Conservation (phyloP, 176 grass and related monocot species). For the Cymbopogon citratus region DNA sequence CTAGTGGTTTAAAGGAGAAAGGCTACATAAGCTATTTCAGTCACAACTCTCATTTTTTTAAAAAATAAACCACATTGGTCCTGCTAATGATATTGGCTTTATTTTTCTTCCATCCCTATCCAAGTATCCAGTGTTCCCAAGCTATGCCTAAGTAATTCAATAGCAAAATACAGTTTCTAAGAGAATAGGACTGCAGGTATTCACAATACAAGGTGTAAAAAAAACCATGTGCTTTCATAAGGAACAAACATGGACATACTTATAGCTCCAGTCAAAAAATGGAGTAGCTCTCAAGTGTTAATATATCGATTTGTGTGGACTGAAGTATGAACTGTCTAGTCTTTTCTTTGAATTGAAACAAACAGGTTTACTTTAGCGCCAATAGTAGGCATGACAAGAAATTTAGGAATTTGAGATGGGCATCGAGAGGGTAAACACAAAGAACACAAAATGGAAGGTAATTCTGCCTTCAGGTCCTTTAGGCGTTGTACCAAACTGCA, state of each 20-base stretch:
- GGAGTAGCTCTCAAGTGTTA: not conserved
- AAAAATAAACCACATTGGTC: not conserved
- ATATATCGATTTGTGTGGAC: not conserved
- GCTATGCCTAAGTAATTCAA: not conserved
- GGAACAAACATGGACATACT: not conserved
- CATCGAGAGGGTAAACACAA: not conserved
- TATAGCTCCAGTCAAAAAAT: not conserved
- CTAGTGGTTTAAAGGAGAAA: not conserved
- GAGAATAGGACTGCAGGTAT: not conserved
- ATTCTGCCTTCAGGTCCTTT: not conserved
- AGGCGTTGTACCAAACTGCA: not conserved
- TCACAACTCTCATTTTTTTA: not conserved
- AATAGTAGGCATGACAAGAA: not conserved
- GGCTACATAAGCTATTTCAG: not conserved
- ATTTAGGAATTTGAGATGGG: not conserved
- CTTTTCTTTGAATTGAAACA: not conserved
- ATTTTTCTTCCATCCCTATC: not conserved
- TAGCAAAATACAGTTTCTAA: not conserved
- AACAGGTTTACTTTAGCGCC: not conserved
- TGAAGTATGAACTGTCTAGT: not conserved
- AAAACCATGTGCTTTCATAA: not conserved
- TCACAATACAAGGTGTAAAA: not conserved
- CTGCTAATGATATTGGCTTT: not conserved
- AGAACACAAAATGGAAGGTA: not conserved
- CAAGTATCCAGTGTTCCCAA: not conserved